Percentiles rank a stretch among this genome's conserved stretches.
These are phyloP conservation scores for Vicia villosa DNA, from an alignment of 306 rosid species.

Conservation along the genomic window DNA sequence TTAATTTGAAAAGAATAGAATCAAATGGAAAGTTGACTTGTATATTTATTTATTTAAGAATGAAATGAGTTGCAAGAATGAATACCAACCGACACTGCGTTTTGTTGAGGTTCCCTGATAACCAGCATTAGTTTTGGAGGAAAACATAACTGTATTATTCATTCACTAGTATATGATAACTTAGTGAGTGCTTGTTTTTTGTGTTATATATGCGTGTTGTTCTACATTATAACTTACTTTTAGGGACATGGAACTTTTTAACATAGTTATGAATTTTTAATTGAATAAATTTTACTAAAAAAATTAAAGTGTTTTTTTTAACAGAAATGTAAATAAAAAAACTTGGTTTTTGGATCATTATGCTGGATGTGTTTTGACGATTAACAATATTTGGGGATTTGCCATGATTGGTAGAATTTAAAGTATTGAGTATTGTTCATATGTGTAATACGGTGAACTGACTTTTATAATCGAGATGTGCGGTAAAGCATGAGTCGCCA, in stretches of 20 bases:
- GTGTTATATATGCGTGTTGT: background rate
- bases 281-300: background rate
- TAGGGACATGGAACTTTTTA: background rate
- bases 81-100: constrained; percentile 17
- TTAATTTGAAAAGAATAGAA: background rate
- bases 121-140: constrained; percentile 8
- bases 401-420: too few relatives aligned
- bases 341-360: too few relatives aligned
- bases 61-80: constrained; percentile 1
- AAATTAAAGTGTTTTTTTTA: background rate
- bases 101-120: constrained; percentile 1
- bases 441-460: too few relatives aligned
- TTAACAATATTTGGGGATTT: too few relatives aligned
- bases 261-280: background rate
- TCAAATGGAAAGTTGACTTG: background rate
- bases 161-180: background rate
- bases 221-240: background rate
- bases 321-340: background rate
- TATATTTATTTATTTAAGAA: background rate
- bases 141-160: background rate
- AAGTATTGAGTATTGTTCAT: too few relatives aligned
- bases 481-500: too few relatives aligned
- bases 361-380: too few relatives aligned
- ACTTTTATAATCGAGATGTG: too few relatives aligned
- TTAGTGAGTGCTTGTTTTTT: background rate